Conservation (phyloP, 75 land plant genomes). For the Cryptomeria japonica region DNA sequence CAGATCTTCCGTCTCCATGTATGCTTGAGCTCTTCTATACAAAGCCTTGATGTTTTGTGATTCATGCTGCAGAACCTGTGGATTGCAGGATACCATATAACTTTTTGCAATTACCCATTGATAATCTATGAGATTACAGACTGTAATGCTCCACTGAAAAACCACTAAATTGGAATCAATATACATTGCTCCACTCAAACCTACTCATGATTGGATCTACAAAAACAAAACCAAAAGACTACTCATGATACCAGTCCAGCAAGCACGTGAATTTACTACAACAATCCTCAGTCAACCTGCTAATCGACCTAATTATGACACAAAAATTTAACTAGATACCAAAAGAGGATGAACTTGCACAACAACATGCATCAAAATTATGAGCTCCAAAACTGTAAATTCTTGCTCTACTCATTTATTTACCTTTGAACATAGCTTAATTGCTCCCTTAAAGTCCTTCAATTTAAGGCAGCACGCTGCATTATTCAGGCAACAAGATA, state of each 20-base stretch:
- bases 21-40: constrained; percentile 58
- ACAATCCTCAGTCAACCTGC: background rate
- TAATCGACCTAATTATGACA: background rate
- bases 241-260: background rate
- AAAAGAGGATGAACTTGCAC: background rate
- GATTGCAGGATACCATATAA: background rate
- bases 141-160: background rate
- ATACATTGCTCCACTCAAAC: background rate
- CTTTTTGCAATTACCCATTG: background rate
- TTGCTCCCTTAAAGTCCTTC: constrained; percentile 53
- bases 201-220: background rate
- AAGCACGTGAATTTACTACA: background rate
- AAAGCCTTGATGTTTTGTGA: constrained; percentile 50
- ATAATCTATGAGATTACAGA: background rate
- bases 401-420: background rate
- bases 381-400: background rate
- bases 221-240: too few species aligned
- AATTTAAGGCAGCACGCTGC: constrained; percentile 80
- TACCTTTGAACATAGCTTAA: constrained; percentile 56
- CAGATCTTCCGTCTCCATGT: constrained; percentile 47
- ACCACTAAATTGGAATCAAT: background rate
- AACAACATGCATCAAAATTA: background rate
- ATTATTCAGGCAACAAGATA: constrained; percentile 67
- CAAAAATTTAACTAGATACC: background rate
- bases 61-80: constrained; percentile 47